Conservation (phyloP, 179 eudicot genomes). For the Heliamphora pulchella region DNA sequence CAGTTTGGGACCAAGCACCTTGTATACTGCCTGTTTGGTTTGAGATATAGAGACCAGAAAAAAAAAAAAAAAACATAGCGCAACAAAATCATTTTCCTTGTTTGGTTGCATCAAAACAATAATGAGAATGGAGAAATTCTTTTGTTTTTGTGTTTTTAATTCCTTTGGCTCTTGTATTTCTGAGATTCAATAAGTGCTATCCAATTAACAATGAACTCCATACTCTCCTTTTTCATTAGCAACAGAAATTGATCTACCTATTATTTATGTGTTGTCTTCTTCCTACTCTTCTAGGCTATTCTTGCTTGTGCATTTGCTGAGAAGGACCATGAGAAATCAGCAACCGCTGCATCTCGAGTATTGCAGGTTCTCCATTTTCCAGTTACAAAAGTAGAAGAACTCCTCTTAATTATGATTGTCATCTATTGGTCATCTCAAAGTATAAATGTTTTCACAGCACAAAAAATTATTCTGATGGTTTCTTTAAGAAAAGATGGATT, state of each 20-base stretch:
- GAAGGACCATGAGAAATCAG: constrained; percentile 68
- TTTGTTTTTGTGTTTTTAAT: not conserved
- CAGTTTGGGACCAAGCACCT: not conserved
- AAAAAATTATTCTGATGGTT: too few species aligned
- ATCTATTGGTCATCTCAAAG: not conserved
- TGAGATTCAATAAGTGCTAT: not conserved
- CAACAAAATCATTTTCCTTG: not conserved
- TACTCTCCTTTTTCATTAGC: not conserved
- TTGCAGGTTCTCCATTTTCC: constrained; percentile 49
- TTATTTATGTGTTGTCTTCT: not conserved
- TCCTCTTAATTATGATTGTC: not conserved
- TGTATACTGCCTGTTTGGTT: not conserved
- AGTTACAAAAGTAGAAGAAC: not conserved
- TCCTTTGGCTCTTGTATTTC: not conserved
- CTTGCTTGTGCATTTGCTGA: constrained; percentile 99
- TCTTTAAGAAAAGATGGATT: not conserved
- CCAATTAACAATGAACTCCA: not conserved
- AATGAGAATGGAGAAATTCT: not conserved
- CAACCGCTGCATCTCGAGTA: constrained; percentile 73
- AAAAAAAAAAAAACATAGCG: not conserved
- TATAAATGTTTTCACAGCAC: too few species aligned
- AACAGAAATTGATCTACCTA: not conserved
- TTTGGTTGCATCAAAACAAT: constrained; percentile 1
- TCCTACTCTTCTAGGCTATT: constrained; percentile 54
- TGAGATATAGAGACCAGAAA: not conserved